Conservation (phyloP, 352 stramenopile species). For the Pythium myriotylum region DNA sequence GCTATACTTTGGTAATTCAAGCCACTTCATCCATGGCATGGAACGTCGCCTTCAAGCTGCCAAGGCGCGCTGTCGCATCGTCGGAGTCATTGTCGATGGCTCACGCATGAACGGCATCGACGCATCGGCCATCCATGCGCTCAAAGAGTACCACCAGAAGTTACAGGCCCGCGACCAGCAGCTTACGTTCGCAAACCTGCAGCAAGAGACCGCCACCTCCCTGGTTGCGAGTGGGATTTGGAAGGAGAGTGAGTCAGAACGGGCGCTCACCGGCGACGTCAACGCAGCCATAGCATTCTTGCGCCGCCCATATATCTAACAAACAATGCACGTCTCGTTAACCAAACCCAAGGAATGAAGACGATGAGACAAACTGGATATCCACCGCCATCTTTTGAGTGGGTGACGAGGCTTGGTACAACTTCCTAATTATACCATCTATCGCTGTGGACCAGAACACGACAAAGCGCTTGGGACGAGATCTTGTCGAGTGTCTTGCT, state of each 20-base stretch:
- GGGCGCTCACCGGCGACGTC: constrained; percentile 11
- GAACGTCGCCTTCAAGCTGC: constrained; percentile 39
- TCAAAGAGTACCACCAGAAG: constrained; percentile 32
- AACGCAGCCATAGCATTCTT: constrained; percentile 10
- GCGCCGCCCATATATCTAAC: constrained; percentile 7
- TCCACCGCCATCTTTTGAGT: no score
- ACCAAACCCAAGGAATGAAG: background rate
- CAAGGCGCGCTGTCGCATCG: constrained; percentile 30
- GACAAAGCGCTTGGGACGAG: constrained; percentile 1
- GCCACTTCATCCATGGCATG: constrained; percentile 63
- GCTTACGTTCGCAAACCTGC: constrained; percentile 32
- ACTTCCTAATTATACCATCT: background rate
- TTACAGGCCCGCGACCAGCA: constrained; percentile 23
- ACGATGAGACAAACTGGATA: no score
- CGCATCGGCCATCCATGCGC: constrained; percentile 27
- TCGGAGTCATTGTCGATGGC: constrained; percentile 37
- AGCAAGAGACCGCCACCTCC: constrained; percentile 22
- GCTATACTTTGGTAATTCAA: constrained; percentile 74
- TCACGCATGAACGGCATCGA: constrained; percentile 38
- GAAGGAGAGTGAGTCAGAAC: constrained; percentile 6
- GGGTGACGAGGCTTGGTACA: no score
- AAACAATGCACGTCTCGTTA: background rate
- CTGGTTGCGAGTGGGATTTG: constrained; percentile 28
- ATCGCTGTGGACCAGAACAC: background rate
- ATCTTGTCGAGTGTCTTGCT: no score